Percentiles rank a stretch among this genome's conserved stretches.
Evolutionary conservation across 805 yeast species (phyloP).

Genomic region (Barnettozyma botsteinii): DNA sequence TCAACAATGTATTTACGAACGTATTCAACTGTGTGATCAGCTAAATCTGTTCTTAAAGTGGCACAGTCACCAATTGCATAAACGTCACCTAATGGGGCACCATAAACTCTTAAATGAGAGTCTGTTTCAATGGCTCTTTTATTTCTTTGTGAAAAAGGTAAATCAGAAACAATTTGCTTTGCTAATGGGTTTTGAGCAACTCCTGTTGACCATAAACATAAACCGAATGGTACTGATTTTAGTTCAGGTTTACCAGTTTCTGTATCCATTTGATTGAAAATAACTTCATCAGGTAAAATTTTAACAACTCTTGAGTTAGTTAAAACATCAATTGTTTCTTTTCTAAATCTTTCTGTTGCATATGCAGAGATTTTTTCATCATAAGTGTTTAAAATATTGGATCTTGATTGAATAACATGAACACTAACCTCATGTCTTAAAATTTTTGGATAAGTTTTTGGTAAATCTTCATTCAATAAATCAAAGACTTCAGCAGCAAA

Average conservation of each 20-base stretch:
- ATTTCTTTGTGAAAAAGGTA: conserved; percentile 47
- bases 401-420: conserved; percentile 64
- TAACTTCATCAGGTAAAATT: conserved; percentile 49
- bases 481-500: conserved; percentile 69
- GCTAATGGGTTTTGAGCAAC: conserved; percentile 63
- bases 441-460: conserved; percentile 50
- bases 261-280: conserved; percentile 45
- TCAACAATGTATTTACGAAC: conserved; percentile 42
- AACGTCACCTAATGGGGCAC: conserved; percentile 61
- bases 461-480: conserved; percentile 58
- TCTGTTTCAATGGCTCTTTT: conserved; percentile 73
- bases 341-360: conserved; percentile 57
- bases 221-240: conserved; percentile 56
- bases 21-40: conserved; percentile 48
- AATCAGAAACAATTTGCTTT: conserved; percentile 43
- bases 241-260: conserved; percentile 34
- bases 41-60: conserved; percentile 55
- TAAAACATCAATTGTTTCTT: conserved; percentile 56
- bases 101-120: conserved; percentile 62
- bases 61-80: conserved; percentile 73
- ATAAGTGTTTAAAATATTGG: conserved; percentile 62
- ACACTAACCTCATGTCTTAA: conserved; percentile 59
- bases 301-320: conserved; percentile 60
- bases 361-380: conserved; percentile 60
- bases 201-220: conserved; percentile 75